phyloP scores from a whole-genome alignment of 306 rosid species.

The Vigna radiata region DNA sequence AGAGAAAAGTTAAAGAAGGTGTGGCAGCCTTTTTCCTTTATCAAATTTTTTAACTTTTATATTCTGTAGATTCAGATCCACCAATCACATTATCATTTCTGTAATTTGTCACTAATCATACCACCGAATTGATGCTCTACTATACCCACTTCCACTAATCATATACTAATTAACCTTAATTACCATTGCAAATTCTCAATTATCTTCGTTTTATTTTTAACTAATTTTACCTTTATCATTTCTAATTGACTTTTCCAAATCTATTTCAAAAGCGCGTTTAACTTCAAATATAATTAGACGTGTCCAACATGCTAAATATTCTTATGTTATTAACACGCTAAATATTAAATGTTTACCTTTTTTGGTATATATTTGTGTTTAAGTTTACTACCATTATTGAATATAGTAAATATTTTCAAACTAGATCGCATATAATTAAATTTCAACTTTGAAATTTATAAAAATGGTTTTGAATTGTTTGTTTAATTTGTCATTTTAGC shows the following conservation, averaged over 20 bases:
- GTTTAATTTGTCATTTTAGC: neutral
- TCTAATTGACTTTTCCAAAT: neutral
- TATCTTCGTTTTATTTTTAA: neutral
- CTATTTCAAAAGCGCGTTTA: slow-evolving; percentile 30
- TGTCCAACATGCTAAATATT: neutral
- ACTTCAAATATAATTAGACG: neutral
- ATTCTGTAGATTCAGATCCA: slow-evolving; percentile 72
- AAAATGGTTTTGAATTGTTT: neutral
- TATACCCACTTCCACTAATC: neutral
- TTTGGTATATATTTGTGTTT: neutral
- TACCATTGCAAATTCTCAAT: neutral
- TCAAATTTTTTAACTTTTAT: slow-evolving; percentile 22
- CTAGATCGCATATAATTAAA: too few relatives aligned
- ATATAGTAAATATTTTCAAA: too few relatives aligned
- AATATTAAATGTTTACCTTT: neutral
- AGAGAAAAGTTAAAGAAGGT: neutral
- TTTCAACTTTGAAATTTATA: too few relatives aligned
- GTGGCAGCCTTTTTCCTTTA: slow-evolving; percentile 41
- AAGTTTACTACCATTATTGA: neutral
- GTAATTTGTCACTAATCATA: slow-evolving; percentile 38
- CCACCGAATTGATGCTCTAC: slow-evolving; percentile 28
- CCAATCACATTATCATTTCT: slow-evolving; percentile 47
- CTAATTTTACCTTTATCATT: too few relatives aligned
- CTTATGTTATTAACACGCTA: neutral
- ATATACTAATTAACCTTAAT: neutral